These are phyloP conservation scores for Epichloe gansuensis DNA, from an alignment of 2,329 filamentous ascomycete species.

Conservation along the genomic window DNA sequence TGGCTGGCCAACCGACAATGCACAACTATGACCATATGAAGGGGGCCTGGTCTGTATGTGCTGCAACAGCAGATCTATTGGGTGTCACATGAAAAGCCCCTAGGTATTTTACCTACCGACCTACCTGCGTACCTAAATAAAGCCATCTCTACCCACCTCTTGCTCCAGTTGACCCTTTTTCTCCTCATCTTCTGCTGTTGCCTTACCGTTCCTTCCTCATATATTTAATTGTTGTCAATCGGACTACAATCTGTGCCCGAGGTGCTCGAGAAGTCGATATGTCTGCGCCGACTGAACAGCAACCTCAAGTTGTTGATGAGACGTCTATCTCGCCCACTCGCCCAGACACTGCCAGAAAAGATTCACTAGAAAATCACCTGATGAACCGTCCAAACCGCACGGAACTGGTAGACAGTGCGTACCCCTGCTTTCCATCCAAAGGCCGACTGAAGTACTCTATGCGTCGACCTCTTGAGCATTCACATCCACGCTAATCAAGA, in stretches of 20 bases:
- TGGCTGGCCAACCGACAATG: background rate
- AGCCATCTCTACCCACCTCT: background rate
- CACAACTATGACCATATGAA: background rate
- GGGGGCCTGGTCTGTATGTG: background rate
- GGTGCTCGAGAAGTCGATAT: conserved; percentile 10
- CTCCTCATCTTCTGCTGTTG: background rate
- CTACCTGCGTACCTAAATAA: background rate
- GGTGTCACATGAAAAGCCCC: background rate
- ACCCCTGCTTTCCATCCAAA: background rate
- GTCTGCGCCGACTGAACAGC: conserved; percentile 16
- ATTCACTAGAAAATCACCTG: conserved; percentile 63
- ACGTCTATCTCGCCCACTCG: conserved; percentile 40
- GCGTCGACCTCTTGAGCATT: background rate
- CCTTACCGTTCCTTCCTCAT: no score
- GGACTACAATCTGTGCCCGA: background rate
- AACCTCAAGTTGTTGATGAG: conserved; percentile 30
- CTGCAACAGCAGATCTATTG: background rate
- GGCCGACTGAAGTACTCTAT: background rate
- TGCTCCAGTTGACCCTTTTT: background rate
- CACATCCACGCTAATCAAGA: conserved; percentile 10
- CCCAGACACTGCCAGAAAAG: conserved; percentile 42
- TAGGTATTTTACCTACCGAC: no score
- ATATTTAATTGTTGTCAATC: background rate
- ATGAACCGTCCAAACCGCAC: conserved; percentile 63
- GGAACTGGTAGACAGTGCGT: conserved; percentile 66